phyloP scores from a whole-genome alignment of 2,329 filamentous ascomycete genomes.

The Cladophialophora immunda region DNA sequence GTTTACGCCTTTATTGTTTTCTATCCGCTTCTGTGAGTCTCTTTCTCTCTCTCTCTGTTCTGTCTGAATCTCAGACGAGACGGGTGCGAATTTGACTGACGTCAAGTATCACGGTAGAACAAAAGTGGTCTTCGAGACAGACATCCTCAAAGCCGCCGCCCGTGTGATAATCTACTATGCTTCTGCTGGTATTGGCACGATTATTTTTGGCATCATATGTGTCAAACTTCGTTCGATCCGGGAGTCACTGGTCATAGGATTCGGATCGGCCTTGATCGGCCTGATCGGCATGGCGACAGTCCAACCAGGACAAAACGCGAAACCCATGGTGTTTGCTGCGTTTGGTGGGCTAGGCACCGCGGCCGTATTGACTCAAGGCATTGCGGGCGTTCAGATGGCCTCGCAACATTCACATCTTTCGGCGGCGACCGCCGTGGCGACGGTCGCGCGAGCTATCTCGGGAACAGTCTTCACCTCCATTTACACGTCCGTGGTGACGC shows the following conservation, averaged over 20 bases:
- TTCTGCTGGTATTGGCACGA: slow-evolving; percentile 3
- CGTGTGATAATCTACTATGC: background rate
- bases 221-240: slow-evolving; percentile 12
- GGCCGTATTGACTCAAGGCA: slow-evolving; percentile 16
- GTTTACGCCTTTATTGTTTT: slow-evolving; percentile 23
- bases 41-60: background rate
- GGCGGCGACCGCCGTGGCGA: slow-evolving; percentile 21
- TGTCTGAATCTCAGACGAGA: background rate
- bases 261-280: slow-evolving; percentile 13
- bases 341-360: slow-evolving; percentile 25
- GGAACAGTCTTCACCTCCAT: background rate
- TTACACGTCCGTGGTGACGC: slow-evolving; percentile 10
- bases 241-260: slow-evolving; percentile 15
- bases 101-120: slow-evolving; percentile 5
- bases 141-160: slow-evolving; percentile 18
- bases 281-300: slow-evolving; percentile 24
- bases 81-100: slow-evolving; percentile 1
- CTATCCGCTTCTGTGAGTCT: slow-evolving; percentile 29
- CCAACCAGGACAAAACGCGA: slow-evolving; percentile 18
- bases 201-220: slow-evolving; percentile 10
- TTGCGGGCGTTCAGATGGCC: slow-evolving; percentile 24
- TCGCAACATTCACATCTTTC: slow-evolving; percentile 24
- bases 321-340: slow-evolving; percentile 13
- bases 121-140: slow-evolving; percentile 20
- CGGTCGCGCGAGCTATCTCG: background rate